Conservation (phyloP, 192 early-diverging fungal species). For the Mortierella hygrophila region DNA sequence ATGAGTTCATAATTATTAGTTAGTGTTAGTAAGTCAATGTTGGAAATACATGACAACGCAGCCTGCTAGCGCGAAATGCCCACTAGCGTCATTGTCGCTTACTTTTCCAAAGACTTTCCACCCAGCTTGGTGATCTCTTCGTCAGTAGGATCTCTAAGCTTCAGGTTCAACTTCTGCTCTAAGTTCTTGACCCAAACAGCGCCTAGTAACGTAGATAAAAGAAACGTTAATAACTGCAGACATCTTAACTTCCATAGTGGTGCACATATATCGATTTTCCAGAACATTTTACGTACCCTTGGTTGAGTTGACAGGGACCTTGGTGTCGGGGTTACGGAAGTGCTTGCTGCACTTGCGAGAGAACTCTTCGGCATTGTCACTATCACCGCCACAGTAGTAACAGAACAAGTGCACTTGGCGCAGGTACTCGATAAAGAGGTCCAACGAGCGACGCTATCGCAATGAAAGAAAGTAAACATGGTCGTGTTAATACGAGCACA, state of each 20-base stretch:
- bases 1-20: not conserved
- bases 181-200: slow-evolving; percentile 67
- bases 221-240: not conserved
- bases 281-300: slow-evolving; percentile 14
- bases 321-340: slow-evolving; percentile 41
- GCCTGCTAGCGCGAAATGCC: not conserved
- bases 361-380: slow-evolving; percentile 88
- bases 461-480: not conserved
- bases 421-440: slow-evolving; percentile 88
- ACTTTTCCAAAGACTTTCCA: slow-evolving; percentile 64
- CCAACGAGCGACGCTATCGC: slow-evolving; percentile 65
- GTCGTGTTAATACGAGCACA: not conserved
- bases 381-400: slow-evolving; percentile 93
- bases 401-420: slow-evolving; percentile 93
- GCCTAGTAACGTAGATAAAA: slow-evolving; percentile 29
- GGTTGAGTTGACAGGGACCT: slow-evolving; percentile 35
- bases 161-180: slow-evolving; percentile 67
- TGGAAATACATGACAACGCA: not conserved
- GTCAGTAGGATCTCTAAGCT: slow-evolving; percentile 55
- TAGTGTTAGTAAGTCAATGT: too few relatives aligned
- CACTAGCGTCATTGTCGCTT: slow-evolving; percentile 12
- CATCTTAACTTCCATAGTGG: not conserved
- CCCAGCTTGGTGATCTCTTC: slow-evolving; percentile 64
- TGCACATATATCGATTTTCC: not conserved
- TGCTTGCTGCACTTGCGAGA: slow-evolving; percentile 74